Percentiles rank a stretch among this genome's conserved stretches.
These are phyloP conservation scores for Pyrenochaeta sp. DNA, from an alignment of 2,329 filamentous ascomycete species.

Conservation along the genomic window DNA sequence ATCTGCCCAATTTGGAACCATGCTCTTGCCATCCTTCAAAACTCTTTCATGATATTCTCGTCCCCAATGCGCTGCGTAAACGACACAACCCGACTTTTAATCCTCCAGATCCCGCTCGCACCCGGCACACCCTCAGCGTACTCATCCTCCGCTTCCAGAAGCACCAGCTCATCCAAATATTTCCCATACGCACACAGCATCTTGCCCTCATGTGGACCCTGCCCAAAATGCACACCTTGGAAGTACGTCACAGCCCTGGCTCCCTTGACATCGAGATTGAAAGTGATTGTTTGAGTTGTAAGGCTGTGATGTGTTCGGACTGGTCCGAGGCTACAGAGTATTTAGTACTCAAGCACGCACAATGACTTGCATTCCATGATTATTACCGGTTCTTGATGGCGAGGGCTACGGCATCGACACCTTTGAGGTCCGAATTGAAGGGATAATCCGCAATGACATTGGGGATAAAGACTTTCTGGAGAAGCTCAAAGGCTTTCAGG, in stretches of 20 bases:
- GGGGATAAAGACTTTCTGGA: constrained; percentile 50
- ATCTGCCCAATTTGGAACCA: background rate
- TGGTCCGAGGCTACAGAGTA: constrained; percentile 43
- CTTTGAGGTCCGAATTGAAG: constrained; percentile 42
- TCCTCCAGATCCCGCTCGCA: constrained; percentile 51
- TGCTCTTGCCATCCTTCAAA: constrained; percentile 13
- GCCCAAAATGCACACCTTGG: constrained; percentile 52
- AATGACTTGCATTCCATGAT: background rate
- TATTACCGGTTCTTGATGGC: constrained; percentile 46
- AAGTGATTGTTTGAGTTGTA: constrained; percentile 51
- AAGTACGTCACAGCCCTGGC: constrained; percentile 52
- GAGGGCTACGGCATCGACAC: constrained; percentile 40
- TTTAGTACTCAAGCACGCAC: background rate
- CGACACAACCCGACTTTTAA: constrained; percentile 44
- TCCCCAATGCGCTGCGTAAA: constrained; percentile 49
- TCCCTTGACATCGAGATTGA: constrained; percentile 35
- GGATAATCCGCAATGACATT: constrained; percentile 53
- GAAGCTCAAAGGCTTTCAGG: constrained; percentile 49
- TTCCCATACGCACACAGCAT: constrained; percentile 52
- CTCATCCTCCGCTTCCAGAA: constrained; percentile 25
- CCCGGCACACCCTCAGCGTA: constrained; percentile 42
- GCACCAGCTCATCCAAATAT: constrained; percentile 50
- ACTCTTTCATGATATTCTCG: constrained; percentile 45
- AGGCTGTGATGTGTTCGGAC: constrained; percentile 53
- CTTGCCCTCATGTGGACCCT: constrained; percentile 52